A percentile compares a stretch with the other conserved stretches of the same genome.
phyloP scores from a whole-genome alignment of 179 eudicot genomes.

The Drosera spatulata region DNA sequence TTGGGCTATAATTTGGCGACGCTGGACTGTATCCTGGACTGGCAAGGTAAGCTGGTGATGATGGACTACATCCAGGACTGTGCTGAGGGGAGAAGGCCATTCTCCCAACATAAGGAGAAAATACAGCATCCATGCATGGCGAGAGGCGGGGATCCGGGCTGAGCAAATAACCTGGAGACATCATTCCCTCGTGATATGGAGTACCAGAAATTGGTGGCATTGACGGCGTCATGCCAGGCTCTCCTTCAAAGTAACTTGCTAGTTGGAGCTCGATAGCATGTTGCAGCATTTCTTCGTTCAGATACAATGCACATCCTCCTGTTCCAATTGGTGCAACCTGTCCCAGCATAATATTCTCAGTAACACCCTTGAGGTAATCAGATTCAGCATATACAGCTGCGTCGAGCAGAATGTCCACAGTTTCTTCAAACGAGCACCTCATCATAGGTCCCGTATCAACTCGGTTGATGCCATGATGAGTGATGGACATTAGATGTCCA shows the following conservation, averaged over 20 bases:
- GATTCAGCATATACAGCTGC: conserved; percentile 97
- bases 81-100: conserved; percentile 56
- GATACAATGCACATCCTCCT: conserved; percentile 68
- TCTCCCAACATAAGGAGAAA: conserved; percentile 80
- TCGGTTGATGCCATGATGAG: conserved; percentile 94
- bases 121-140: conserved; percentile 58
- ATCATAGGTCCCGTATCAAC: conserved; percentile 96
- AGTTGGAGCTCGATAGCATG: conserved; percentile 87
- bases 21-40: conserved; percentile 70
- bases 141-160: conserved; percentile 70
- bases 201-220: conserved; percentile 72
- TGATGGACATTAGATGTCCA: conserved; percentile 98
- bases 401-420: conserved; percentile 99
- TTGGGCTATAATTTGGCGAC: conserved; percentile 73
- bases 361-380: conserved; percentile 80
- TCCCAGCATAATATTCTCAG: conserved; percentile 96
- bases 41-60: conserved; percentile 20
- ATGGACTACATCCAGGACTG: conserved; percentile 9
- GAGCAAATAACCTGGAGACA: conserved; percentile 63
- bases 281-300: conserved; percentile 84
- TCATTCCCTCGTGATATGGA: conserved; percentile 82
- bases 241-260: conserved; percentile 90
- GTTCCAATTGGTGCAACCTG: conserved; percentile 99
- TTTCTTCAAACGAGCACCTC: conserved; percentile 99
- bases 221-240: conserved; percentile 84